These are phyloP conservation scores for Neurospora sublineolata DNA, from an alignment of 495 filamentous ascomycete species.

Conservation along the genomic window DNA sequence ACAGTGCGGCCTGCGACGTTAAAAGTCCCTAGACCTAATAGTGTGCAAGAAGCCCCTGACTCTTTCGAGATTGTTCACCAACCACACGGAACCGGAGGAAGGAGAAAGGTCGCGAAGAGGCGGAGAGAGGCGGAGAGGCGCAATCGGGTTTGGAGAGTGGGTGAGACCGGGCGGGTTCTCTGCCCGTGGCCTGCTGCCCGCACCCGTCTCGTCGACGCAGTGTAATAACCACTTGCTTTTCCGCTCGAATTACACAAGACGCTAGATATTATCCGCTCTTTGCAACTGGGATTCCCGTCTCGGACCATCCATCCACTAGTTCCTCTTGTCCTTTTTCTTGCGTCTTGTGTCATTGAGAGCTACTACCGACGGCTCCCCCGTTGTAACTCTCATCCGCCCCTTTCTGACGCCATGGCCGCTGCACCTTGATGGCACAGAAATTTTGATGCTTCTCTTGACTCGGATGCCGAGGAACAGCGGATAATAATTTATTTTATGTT, in stretches of 20 bases:
- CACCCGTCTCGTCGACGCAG: neutral
- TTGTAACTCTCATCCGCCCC: neutral
- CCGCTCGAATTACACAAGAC: neutral
- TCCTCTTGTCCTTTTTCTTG: neutral
- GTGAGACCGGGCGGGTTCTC: neutral
- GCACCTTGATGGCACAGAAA: constrained; percentile 7
- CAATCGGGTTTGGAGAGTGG: neutral
- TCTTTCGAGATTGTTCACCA: neutral
- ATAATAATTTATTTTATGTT: neutral
- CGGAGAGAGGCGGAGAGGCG: neutral
- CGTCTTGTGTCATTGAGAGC: neutral
- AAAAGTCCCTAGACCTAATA: neutral
- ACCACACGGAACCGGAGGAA: neutral
- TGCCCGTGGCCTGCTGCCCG: neutral
- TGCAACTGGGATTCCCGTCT: neutral
- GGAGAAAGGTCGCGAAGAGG: neutral
- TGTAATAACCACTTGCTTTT: neutral
- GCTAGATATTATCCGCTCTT: neutral
- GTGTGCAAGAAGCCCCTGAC: neutral
- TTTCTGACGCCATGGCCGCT: constrained; percentile 10
- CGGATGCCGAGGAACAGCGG: constrained; percentile 7
- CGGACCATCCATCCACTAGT: neutral
- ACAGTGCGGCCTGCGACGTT: neutral
- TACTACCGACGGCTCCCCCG: neutral
- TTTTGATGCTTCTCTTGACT: neutral